Percentiles rank a stretch among this genome's conserved stretches.
phyloP scores from a whole-genome alignment of 192 early-diverging fungal genomes.

The Spizellomyces sp. region DNA sequence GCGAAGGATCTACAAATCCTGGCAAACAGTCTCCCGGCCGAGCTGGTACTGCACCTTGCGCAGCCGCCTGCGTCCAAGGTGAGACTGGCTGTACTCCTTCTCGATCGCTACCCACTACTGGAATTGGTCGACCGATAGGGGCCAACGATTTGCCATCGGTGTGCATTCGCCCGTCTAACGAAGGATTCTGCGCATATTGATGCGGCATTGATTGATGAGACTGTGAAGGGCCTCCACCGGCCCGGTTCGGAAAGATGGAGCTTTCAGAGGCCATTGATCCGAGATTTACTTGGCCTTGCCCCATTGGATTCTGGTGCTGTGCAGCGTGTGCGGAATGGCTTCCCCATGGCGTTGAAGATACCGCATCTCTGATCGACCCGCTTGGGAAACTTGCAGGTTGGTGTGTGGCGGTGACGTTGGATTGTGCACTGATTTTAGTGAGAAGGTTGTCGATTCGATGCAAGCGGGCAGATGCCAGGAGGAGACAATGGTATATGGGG shows the following conservation, averaged over 20 bases:
- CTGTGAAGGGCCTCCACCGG: background rate
- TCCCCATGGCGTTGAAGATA: no score
- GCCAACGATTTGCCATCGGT: conserved; percentile 9
- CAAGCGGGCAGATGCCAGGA: background rate
- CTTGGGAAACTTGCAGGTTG: background rate
- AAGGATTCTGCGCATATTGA: background rate
- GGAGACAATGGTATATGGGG: background rate
- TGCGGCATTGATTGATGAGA: background rate
- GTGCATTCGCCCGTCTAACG: conserved; percentile 3
- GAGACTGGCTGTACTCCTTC: conserved; percentile 13
- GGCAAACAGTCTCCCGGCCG: conserved; percentile 30
- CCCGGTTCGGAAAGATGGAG: background rate
- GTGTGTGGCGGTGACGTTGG: background rate
- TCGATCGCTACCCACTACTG: conserved; percentile 35
- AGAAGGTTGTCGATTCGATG: no score
- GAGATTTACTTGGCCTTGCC: no score
- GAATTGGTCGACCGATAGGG: conserved; percentile 34
- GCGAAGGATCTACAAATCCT: conserved; percentile 21
- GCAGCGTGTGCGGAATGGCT: no score
- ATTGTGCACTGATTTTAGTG: no score
- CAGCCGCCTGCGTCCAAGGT: conserved; percentile 22
- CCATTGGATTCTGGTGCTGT: no score
- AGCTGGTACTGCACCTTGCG: conserved; percentile 10
- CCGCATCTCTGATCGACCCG: no score
- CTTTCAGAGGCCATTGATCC: no score